Conservation (phyloP, 331 rosid species). For the Rhamnella rubrinervis region DNA sequence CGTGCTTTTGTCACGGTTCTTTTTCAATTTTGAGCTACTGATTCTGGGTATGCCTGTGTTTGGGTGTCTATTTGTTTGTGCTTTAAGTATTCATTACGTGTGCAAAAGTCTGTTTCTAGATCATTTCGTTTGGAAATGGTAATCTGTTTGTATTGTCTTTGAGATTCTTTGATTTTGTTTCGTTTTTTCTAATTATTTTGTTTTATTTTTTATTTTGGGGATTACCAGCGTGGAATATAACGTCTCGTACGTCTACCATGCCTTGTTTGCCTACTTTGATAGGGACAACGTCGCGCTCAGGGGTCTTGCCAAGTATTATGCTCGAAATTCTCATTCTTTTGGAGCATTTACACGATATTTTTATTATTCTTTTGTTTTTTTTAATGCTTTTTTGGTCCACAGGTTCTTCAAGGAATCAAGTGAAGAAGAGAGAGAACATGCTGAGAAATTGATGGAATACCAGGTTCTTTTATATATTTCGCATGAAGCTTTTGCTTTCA, state of each 20-base stretch:
- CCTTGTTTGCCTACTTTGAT: constrained; percentile 83
- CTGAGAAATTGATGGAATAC: constrained; percentile 79
- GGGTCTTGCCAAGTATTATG: constrained; percentile 76
- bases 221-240: constrained; percentile 78
- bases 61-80: not conserved
- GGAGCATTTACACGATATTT: not conserved
- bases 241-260: constrained; percentile 79
- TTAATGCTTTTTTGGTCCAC: not conserved
- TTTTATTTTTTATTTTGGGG: not conserved
- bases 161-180: not conserved
- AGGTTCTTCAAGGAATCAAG: constrained; percentile 71
- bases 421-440: constrained; percentile 81
- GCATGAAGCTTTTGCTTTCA: not conserved
- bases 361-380: not conserved
- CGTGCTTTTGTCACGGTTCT: not conserved
- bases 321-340: not conserved
- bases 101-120: not conserved
- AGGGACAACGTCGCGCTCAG: constrained; percentile 85
- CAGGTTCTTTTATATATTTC: constrained; percentile 41
- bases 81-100: not conserved
- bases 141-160: not conserved
- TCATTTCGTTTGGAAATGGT: not conserved
- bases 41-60: not conserved
- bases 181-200: not conserved
- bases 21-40: too few species aligned